Evolutionary conservation across 2,329 filamentous ascomycete genomes (phyloP), one percentile per base, ranked within the genome.

Genomic region (Aspergillus sp.): DNA sequence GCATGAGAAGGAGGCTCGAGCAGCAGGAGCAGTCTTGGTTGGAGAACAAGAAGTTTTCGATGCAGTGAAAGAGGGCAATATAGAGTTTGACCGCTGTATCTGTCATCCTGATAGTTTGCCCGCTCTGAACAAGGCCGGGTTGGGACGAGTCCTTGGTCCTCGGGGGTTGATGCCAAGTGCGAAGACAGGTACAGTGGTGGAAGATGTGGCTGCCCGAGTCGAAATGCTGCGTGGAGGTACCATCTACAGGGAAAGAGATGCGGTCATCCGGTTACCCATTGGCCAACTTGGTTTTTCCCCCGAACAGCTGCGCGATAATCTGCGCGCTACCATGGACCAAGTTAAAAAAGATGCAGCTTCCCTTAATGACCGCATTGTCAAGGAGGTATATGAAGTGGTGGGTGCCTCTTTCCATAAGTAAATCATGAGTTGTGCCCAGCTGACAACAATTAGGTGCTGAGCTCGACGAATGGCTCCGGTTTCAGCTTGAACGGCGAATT

Each of bases 221-320:
- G 80, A 79, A 59, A 87, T 91, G 55, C 82, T 95, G 69, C 81
- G 88, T 9, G 89, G 91, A 51, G 88, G 83, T 45, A 86, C 83
- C 45, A 82, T 90, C 57, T 98, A 95, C 72, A 82, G 88, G 63
- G 93, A 98, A 73, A 79, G 85, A 56, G 69, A 83, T 55, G 93
- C 89, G 10, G 87, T 93, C 29, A 80, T 98, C 46, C 78, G 90
- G 49, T 80, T 97, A 76, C 84, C 89, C n/a, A 80, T 98, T 51
- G 93, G 91, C 4, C 89, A 96, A 71, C 70, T 98, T 62, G 85
- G 81, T 1, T 94, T 94, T 70, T 87, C 88, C 5, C 89, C 93
- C 3, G 83, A 93, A 59, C 82, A 93, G 77, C 71, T 98, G 70
- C 80, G 84, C 63, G 81, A 81, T 54, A 98, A 98, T 65, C 78